These are phyloP conservation scores for Lantana camara DNA, from an alignment of 257 asterid species.

Conservation along the genomic window DNA sequence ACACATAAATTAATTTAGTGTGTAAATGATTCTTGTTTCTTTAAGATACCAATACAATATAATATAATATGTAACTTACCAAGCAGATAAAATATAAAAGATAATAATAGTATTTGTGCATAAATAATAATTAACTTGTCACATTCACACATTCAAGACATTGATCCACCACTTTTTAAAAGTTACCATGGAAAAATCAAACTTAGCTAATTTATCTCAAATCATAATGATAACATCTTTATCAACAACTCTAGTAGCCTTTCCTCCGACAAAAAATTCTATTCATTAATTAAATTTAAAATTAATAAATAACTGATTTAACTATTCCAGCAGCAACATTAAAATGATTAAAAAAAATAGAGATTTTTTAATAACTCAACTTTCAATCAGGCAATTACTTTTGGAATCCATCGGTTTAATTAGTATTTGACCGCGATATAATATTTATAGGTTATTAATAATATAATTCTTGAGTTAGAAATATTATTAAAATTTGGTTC, in stretches of 20 bases:
- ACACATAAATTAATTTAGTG: background rate
- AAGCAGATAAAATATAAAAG: background rate
- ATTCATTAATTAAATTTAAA: background rate
- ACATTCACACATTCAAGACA: background rate
- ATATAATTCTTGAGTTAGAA: background rate
- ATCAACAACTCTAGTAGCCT: background rate
- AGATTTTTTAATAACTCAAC: background rate
- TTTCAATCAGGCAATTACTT: conserved; percentile 4
- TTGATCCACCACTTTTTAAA: conserved; percentile 9
- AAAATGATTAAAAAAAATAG: background rate
- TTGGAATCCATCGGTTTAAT: background rate
- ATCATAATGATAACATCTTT: background rate
- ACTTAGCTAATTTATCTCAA: background rate
- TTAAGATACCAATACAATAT: background rate
- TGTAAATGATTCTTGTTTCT: conserved; percentile 1
- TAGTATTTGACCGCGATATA: conserved; percentile 21
- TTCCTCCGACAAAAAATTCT: background rate
- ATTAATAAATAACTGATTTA: background rate
- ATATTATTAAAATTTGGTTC: background rate
- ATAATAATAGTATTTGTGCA: background rate
- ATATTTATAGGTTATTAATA: background rate
- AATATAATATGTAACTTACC: too few species aligned
- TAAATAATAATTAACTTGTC: conserved; percentile 2
- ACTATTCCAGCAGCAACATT: background rate
- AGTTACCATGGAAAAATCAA: background rate